Evolutionary conservation across 1,139 yeast genomes (phyloP), one percentile per base, ranked within the genome.

Genomic region (Yamadazyma aaseri): DNA sequence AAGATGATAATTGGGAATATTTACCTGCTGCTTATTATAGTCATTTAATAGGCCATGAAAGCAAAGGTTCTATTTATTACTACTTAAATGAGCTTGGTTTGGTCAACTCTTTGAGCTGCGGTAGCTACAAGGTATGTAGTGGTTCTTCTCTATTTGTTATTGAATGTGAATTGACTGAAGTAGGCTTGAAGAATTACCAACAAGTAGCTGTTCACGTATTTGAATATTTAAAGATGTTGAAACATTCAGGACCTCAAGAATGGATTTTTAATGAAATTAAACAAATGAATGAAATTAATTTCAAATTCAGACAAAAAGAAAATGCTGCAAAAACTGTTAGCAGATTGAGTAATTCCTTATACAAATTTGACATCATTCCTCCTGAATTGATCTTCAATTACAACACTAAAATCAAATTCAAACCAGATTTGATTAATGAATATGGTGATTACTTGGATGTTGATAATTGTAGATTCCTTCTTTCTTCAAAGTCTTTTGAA

Each of bases 21-120:
- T 79, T 78, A 46, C 95, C 97, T 0, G 71, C 76, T 9, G 76
- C 72, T 34, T 85, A 87, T 56, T 73, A 68, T 46, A 76, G 92
- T 17, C 97, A 90, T 56, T 66, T 92, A 38, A 62, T 92, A 36
- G 97, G 98, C 21, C 97, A 92, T 56, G 97, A 92, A 62, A 86
- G 76, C 35, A 71, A 79, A 34, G 97, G 97, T 1, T 86, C 96
- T 1, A 59, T 92, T 12, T 67, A 86, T 24, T 73, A 80, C 35
- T 73, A 70, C 45, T 72, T 90, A 44, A 90, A 89, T 59, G 60
- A 65, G 27, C 47, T 49, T 40, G 86, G 92, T 8, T 86, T 92
- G 87, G 95, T 89, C 5, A 83, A 77, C 42, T 81, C 76, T 11
- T 70, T 92, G 34, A 76, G 87, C 21, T 80, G 92, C 20, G 96